Percentiles rank a stretch among this genome's conserved stretches.
Evolutionary conservation across 2,329 filamentous ascomycete genomes (phyloP).

Genomic region (Apiospora sp.): DNA sequence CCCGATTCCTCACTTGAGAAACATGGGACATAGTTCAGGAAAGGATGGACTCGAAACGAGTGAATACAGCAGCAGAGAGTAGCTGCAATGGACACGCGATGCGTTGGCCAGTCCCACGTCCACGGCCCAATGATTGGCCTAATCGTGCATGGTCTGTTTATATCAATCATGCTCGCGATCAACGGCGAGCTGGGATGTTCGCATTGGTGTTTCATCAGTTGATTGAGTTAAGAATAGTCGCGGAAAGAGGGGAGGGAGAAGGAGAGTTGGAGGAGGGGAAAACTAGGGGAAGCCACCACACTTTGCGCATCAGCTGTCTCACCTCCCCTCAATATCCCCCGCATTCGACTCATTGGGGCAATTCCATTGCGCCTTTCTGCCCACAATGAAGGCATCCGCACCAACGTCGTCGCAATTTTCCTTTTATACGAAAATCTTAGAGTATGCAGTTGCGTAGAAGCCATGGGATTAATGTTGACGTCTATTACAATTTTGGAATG

Average conservation of each 20-base stretch:
- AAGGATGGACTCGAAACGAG: not conserved
- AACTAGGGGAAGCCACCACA: not conserved
- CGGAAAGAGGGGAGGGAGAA: not conserved
- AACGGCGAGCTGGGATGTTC: conserved; percentile 4
- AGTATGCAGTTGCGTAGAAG: not conserved
- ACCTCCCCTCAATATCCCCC: conserved; percentile 1
- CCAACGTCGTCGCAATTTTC: not conserved
- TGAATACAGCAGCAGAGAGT: not conserved
- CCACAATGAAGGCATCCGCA: conserved; percentile 6
- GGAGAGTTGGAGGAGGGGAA: conserved; percentile 1
- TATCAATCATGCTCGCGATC: not conserved
- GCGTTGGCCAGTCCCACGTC: conserved; percentile 18
- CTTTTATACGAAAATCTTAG: not conserved
- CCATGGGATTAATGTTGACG: too few relatives aligned
- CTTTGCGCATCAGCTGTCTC: not conserved
- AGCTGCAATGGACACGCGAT: not conserved
- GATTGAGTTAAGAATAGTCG: not conserved
- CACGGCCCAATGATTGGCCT: not conserved
- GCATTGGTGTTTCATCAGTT: conserved; percentile 14
- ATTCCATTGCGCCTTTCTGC: not conserved
- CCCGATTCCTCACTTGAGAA: conserved; percentile 14
- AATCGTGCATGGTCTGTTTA: not conserved
- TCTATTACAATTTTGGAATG: too few relatives aligned
- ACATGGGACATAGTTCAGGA: not conserved
- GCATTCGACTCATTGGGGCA: not conserved